These are phyloP conservation scores for Phycomyces blakesleeanus DNA, from an alignment of 192 early-diverging fungal species.

Conservation along the genomic window DNA sequence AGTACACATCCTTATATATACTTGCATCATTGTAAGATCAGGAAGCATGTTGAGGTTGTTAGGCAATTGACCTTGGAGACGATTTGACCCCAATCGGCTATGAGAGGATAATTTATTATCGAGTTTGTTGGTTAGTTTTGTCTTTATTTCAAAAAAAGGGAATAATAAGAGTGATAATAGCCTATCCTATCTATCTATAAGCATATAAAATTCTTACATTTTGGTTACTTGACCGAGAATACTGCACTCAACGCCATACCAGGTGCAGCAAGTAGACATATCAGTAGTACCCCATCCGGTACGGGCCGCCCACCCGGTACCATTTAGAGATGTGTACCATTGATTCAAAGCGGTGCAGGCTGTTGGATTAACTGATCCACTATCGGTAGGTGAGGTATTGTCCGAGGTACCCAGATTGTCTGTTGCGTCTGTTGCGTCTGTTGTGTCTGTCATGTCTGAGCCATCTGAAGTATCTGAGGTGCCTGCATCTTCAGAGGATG, in stretches of 20 bases:
- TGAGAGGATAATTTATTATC: too few relatives aligned
- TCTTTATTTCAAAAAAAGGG: too few relatives aligned
- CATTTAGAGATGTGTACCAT: conserved; percentile 19
- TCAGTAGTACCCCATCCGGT: conserved; percentile 27
- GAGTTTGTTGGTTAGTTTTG: too few relatives aligned
- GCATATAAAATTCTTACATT: conserved; percentile 31
- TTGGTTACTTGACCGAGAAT: conserved; percentile 21
- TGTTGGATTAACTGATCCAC: background rate
- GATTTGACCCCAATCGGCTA: conserved; percentile 8
- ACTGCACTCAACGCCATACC: conserved; percentile 27
- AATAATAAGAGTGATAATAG: too few relatives aligned
- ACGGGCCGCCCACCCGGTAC: conserved; percentile 21
- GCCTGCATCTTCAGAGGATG: too few relatives aligned
- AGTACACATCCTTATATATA: too few relatives aligned
- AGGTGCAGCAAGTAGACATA: conserved; percentile 32
- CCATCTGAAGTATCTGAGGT: too few relatives aligned
- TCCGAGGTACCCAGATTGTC: too few relatives aligned
- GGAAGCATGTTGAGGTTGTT: conserved; percentile 20
- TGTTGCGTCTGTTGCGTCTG: too few relatives aligned
- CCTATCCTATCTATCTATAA: too few relatives aligned
- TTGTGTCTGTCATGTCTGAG: too few relatives aligned
- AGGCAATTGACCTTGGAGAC: conserved; percentile 25
- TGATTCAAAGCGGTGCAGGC: conserved; percentile 23
- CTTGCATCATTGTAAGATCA: conserved; percentile 22
- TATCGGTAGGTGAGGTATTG: background rate